These are phyloP conservation scores for Paecilomyces dactylethromorphus DNA, from an alignment of 2,329 filamentous ascomycete species.

Conservation along the genomic window DNA sequence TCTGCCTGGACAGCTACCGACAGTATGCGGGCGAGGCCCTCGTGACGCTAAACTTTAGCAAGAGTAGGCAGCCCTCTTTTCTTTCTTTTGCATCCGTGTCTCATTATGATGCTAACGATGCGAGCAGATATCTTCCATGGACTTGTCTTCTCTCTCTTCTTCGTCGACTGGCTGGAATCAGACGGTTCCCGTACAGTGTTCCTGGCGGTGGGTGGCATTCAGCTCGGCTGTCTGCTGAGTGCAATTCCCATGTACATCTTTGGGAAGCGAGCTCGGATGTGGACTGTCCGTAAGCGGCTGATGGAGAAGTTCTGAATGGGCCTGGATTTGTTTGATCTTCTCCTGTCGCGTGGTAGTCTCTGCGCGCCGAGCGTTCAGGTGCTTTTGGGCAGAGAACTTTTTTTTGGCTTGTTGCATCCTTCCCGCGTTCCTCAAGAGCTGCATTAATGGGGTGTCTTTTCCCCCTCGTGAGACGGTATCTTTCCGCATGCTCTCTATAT, in stretches of 20 bases:
- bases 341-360: not conserved
- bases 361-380: not conserved
- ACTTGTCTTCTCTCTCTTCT: slow-evolving; percentile 80
- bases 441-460: not conserved
- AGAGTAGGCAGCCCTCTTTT: slow-evolving; percentile 50
- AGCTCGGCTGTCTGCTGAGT: slow-evolving; percentile 65
- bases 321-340: not conserved
- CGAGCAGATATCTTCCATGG: slow-evolving; percentile 71
- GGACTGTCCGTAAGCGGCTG: slow-evolving; percentile 79
- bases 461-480: not conserved
- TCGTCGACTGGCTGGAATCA: slow-evolving; percentile 71
- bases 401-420: not conserved
- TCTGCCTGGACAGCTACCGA: slow-evolving; percentile 86
- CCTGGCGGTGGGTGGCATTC: slow-evolving; percentile 76
- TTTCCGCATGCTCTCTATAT: not conserved
- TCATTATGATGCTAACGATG: not conserved
- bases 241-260: slow-evolving; percentile 92
- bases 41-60: slow-evolving; percentile 89
- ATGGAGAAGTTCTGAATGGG: slow-evolving; percentile 67
- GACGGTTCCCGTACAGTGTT: slow-evolving; percentile 75
- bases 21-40: slow-evolving; percentile 91
- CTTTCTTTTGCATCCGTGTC: not conserved
- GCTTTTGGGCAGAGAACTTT: not conserved
- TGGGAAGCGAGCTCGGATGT: slow-evolving; percentile 86
- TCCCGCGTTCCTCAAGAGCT: not conserved